Base-by-base conservation (phyloP, 2,329 filamentous ascomycete species). In the Aspergillus brunneoviolaceus region DNA sequence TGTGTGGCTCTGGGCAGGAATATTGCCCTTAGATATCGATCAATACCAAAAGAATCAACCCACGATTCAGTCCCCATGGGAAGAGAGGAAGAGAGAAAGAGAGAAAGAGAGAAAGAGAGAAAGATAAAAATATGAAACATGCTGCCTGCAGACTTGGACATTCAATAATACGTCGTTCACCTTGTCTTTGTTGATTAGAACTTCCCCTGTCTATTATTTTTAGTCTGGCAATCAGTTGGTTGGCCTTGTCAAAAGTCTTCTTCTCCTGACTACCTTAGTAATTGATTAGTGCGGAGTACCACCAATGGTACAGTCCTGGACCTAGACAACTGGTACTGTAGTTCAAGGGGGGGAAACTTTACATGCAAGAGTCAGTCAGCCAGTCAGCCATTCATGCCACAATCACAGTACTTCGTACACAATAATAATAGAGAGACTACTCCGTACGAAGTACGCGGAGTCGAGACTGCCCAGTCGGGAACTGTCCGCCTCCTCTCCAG, bases 1-100 rank as follows among this genome's bases (percentile, higher is more conserved):
- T 58, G 51, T 58, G 58, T 45, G 58, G 47, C 47, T 51, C 49
- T 19, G 10, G 39, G 16, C 19, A 51, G 54, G 23, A 51, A 57
- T 59, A 55, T 27, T 55, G 19, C 6, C 27, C 42, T 47, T 23
- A 19, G 39, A 19, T 45, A 45, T 45, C 39, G 16, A 45, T 16
- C 1, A 19, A 45, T 16, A 9, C 14, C 16, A 19, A 7, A 12
- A 19, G 14, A 35, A 35, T 35, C 12, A 12, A 16, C 12, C 6
- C 39, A 45, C 16, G 16, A 9, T n/a, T 45, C 16, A 45, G 39
- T 45, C 7, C 27, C 27, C 27, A 29, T 29, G 33, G 33, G 16
- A 19, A n/a, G 16, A n/a, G 6, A 19, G 2, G 1, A 42, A 42
- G 33, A 16, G 4, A 35, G 33, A 14, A 33, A 3, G 11, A 11